A percentile compares a stretch with the other conserved stretches of the same genome.
These are phyloP conservation scores for Xylaria grammica DNA, from an alignment of 495 filamentous ascomycete genomes.

Conservation along the genomic window DNA sequence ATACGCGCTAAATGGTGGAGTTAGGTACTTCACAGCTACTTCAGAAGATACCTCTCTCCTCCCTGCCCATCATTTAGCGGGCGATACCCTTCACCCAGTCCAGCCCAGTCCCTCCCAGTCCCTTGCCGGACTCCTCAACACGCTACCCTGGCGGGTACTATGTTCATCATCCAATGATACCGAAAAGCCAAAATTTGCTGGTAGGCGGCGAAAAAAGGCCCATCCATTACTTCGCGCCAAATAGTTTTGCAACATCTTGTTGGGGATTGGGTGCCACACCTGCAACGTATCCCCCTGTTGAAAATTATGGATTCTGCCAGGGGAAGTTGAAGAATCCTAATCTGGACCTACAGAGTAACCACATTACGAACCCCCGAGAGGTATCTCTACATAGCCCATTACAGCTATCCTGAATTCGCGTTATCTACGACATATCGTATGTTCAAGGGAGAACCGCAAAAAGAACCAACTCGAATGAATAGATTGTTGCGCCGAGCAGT, in stretches of 20 bases:
- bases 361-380: background rate
- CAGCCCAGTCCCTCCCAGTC: no score
- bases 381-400: slow-evolving; percentile 25
- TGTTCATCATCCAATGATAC: background rate
- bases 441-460: no score
- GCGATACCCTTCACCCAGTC: slow-evolving; percentile 6
- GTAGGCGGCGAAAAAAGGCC: background rate
- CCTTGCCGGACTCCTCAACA: slow-evolving; percentile 11
- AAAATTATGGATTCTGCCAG: slow-evolving; percentile 28
- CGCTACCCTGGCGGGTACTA: slow-evolving; percentile 1
- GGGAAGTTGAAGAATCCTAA: slow-evolving; percentile 15
- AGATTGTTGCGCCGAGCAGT: no score
- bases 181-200: slow-evolving; percentile 15
- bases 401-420: background rate
- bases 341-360: slow-evolving; percentile 3
- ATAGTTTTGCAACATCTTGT: slow-evolving; percentile 38
- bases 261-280: slow-evolving; percentile 40
- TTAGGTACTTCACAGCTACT: no score
- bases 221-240: slow-evolving; percentile 27
- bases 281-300: slow-evolving; percentile 13
- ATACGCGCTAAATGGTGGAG: no score
- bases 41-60: background rate
- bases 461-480: no score
- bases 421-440: background rate
- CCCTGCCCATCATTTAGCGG: background rate